A percentile compares a stretch with the other conserved stretches of the same genome.
Evolutionary conservation across 371 early-diverging fungal species (phyloP).

Genomic region (Rhizopus arrhizus): DNA sequence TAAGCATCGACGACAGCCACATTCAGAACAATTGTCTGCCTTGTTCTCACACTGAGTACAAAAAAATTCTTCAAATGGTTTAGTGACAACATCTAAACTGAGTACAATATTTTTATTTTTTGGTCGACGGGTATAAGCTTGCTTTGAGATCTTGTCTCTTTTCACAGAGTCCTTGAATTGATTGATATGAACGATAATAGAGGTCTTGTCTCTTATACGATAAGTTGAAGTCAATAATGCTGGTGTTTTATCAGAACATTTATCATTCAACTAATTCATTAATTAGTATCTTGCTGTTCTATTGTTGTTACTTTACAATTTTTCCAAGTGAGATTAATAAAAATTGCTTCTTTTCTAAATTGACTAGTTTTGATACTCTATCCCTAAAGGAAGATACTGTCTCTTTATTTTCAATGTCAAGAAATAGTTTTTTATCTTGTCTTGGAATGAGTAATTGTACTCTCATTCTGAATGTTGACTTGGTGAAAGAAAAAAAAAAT

Average conservation of each 20-base stretch:
- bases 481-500: not conserved
- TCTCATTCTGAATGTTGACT: conserved; percentile 3
- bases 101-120: not conserved
- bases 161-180: not conserved
- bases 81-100: not conserved
- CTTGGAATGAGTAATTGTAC: conserved; percentile 23
- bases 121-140: not conserved
- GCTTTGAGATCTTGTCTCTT: not conserved
- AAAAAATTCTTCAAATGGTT: conserved; percentile 9
- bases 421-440: conserved; percentile 10
- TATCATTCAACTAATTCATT: conserved; percentile 24
- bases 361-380: conserved; percentile 11
- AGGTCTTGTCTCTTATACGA: conserved; percentile 26
- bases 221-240: conserved; percentile 31
- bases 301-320: conserved; percentile 24
- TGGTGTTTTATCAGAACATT: conserved; percentile 15
- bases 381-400: conserved; percentile 23
- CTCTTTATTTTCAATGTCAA: conserved; percentile 16
- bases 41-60: conserved; percentile 48
- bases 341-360: conserved; percentile 6
- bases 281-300: not conserved
- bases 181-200: conserved; percentile 25
- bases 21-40: conserved; percentile 43
- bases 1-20: conserved; percentile 58
- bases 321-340: conserved; percentile 37